Evolutionary conservation across 768 basidiomycete genomes (phyloP).

Genomic region (Russula dissimulans): DNA sequence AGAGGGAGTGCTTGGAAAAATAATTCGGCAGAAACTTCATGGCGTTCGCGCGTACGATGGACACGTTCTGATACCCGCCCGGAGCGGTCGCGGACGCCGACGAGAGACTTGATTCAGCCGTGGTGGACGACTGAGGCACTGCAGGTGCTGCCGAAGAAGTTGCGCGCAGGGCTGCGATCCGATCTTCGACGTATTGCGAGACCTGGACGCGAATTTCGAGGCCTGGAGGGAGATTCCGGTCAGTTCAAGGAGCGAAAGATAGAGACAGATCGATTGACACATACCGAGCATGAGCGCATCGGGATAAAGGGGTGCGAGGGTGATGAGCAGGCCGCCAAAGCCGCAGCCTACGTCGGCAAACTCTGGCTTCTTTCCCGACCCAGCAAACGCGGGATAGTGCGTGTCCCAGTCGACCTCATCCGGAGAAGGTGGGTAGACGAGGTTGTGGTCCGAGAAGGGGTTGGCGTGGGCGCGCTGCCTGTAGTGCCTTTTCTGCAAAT

Average conservation of each 20-base stretch:
- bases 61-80: constrained; percentile 74
- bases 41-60: constrained; percentile 89
- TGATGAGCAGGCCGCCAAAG: constrained; percentile 87
- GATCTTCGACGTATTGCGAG: constrained; percentile 90
- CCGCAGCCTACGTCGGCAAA: constrained; percentile 98
- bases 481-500: constrained; percentile 67
- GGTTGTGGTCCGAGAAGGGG: constrained; percentile 79
- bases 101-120: constrained; percentile 15
- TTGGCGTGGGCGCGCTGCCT: constrained; percentile 79
- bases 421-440: constrained; percentile 80
- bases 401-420: constrained; percentile 66
- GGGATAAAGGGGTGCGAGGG: constrained; percentile 85
- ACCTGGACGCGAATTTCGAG: constrained; percentile 97
- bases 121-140: constrained; percentile 12
- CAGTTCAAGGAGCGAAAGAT: neutral
- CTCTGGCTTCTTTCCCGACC: constrained; percentile 61
- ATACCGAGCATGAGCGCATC: constrained; percentile 88
- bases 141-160: constrained; percentile 29
- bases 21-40: constrained; percentile 99
- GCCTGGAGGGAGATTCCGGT: constrained; percentile 38
- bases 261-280: constrained; percentile 22
- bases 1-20: constrained; percentile 82
- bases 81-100: constrained; percentile 15
- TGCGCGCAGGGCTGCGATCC: constrained; percentile 86
- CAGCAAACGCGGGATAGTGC: constrained; percentile 70